Evolutionary conservation across 345 rosid genomes (phyloP), one percentile per base, ranked within the genome.

Genomic region (Cardamine chenopodiifolia): DNA sequence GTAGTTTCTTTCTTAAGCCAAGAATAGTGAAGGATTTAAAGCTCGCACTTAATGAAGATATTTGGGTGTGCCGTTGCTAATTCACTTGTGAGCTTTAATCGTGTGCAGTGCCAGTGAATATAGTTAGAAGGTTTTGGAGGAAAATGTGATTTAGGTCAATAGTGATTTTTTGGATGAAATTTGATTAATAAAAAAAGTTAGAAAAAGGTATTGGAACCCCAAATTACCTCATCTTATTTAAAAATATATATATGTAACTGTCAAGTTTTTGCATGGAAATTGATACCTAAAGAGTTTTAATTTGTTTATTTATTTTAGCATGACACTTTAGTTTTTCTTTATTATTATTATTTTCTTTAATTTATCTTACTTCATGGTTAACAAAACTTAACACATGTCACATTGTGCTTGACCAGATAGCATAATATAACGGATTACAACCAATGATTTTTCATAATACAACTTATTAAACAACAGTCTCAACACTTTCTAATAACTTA

Each of bases 381-480:
- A 45, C n/a, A 45, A n/a, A 3, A n/a, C 13, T 49, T 49, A 49
- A 49, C 54, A 19, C 25, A 48, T 19, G 12, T 18, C 13, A 22
- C 7, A 19, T 49, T 19, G 31, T n/a, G n/a, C n/a, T n/a, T n/a
- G n/a, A 8, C 19, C 4, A 7, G 8, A 45, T 45, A 22, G 17
- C n/a, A n/a, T n/a, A n/a, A n/a, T 50, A 20, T 1, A 48, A 45
- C 12, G 25, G 25, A 18, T 11, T 70, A 59, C 50, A 48, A 47
- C 60, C 39, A 39, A 71, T 49, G 60, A 48, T 60, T 56, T 8
- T 49, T 35, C 29, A 31, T 35, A 61, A 15, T 22, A 32, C 66
- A 70, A 31, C 66, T 44, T 34, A 47, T 34, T 48, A 23, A 12
- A 60, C 37, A 60, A 13, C 18, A 45, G 8, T 19, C 45, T 19